Evolutionary conservation across 2,329 filamentous ascomycete genomes (phyloP).

Genomic region (Ilyonectria robusta): DNA sequence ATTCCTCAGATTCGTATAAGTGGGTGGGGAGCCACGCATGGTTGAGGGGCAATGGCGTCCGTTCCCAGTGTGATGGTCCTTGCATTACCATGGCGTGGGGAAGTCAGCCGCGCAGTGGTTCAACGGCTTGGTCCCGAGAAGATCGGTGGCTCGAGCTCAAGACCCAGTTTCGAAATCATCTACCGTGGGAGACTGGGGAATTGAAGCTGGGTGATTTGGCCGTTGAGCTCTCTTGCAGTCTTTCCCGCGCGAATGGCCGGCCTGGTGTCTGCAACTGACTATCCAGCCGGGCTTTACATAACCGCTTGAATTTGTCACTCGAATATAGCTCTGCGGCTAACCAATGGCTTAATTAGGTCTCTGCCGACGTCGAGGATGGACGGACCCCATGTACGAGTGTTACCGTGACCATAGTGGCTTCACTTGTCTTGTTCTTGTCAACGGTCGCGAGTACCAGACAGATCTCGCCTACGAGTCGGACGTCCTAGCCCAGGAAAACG

Average conservation of each 20-base stretch:
- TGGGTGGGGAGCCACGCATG: conserved; percentile 28
- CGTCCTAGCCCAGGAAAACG: conserved; percentile 88
- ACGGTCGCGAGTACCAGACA: conserved; percentile 96
- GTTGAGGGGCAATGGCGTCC: conserved; percentile 20
- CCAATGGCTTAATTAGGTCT: conserved; percentile 74
- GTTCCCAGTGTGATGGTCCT: conserved; percentile 34
- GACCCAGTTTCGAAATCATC: neutral
- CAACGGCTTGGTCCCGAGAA: neutral
- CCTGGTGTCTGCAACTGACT: neutral
- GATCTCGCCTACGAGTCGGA: conserved; percentile 88
- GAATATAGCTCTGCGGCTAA: conserved; percentile 50
- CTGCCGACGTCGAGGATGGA: conserved; percentile 95
- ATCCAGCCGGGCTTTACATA: neutral
- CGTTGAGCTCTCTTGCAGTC: conserved; percentile 56
- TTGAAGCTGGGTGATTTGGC: conserved; percentile 14
- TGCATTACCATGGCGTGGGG: conserved; percentile 40
- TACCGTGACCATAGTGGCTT: conserved; percentile 82
- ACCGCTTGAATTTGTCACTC: neutral
- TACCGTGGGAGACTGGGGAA: neutral
- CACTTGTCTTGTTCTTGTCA: conserved; percentile 92
- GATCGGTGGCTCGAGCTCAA: neutral
- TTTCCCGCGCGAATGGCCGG: conserved; percentile 35
- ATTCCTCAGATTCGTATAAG: conserved; percentile 37
- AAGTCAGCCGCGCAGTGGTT: conserved; percentile 5
- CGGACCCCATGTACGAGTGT: conserved; percentile 89